A percentile compares a stretch with the other conserved stretches of the same genome.
phyloP scores from a whole-genome alignment of 129 eudicot genomes.

The Heracleum sosnowskyi region DNA sequence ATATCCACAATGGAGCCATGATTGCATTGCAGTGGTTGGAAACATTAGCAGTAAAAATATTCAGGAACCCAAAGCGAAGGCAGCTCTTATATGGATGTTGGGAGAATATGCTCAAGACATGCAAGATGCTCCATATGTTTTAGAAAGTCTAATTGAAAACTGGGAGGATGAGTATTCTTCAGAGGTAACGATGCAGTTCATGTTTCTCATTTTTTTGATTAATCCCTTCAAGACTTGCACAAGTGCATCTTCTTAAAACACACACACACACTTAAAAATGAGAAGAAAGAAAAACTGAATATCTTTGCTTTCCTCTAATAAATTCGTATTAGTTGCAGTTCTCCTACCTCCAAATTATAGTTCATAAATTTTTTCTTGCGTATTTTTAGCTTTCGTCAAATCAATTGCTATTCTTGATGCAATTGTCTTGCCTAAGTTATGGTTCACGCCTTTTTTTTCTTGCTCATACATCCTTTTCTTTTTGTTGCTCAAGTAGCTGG shows the following conservation, averaged over 20 bases:
- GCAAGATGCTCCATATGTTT: conserved; percentile 92
- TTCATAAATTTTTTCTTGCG: not conserved
- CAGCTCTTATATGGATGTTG: conserved; percentile 98
- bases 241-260: not conserved
- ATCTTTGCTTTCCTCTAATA: not conserved
- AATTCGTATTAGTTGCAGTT: not conserved
- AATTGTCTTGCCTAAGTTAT: not conserved
- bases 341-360: not conserved
- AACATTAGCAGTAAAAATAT: conserved; percentile 91
- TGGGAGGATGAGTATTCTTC: conserved; percentile 97
- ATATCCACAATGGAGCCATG: conserved; percentile 99
- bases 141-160: conserved; percentile 74
- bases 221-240: not conserved
- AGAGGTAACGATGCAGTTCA: conserved; percentile 41
- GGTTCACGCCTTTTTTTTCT: no score
- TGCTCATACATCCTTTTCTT: not conserved
- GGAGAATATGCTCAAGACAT: conserved; percentile 98
- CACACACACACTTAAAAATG: not conserved
- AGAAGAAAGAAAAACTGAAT: not conserved
- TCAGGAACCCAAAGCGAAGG: conserved; percentile 98
- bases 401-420: no score
- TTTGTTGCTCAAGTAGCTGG: not conserved
- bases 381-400: not conserved
- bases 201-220: not conserved
- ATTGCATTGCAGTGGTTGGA: conserved; percentile 97